Percentiles rank a stretch among this genome's conserved stretches.
Evolutionary conservation across 2,329 filamentous ascomycete species (phyloP).

Genomic region (Aspergillus glaucus): DNA sequence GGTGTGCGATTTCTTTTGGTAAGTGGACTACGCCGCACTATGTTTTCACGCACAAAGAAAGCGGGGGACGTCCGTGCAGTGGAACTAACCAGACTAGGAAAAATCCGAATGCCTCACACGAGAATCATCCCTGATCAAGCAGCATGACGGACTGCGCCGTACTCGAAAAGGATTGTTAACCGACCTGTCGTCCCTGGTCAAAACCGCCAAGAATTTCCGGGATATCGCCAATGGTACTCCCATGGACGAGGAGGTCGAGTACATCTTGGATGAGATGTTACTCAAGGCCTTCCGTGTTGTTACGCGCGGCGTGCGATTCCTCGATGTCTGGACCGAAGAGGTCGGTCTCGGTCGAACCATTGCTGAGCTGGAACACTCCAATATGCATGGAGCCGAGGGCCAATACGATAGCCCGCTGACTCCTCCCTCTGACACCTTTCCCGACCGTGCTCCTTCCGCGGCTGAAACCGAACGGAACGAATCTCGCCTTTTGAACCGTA

Average conservation of each 20-base stretch:
- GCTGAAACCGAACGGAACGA: constrained; percentile 24
- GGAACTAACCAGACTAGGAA: constrained; percentile 53
- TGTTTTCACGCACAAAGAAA: neutral
- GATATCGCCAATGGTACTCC: constrained; percentile 56
- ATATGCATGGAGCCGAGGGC: constrained; percentile 7
- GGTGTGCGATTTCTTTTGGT: constrained; percentile 86
- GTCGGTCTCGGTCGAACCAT: constrained; percentile 40
- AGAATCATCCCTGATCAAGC: constrained; percentile 68
- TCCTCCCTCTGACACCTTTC: constrained; percentile 35
- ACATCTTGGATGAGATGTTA: constrained; percentile 82
- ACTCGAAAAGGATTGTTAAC: constrained; percentile 82
- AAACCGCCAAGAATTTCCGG: constrained; percentile 78
- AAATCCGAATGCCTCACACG: constrained; percentile 79
- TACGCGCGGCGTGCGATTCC: constrained; percentile 80
- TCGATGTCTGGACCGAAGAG: constrained; percentile 70
- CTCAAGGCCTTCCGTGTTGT: constrained; percentile 90
- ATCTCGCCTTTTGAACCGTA: constrained; percentile 27
- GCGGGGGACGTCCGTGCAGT: too few relatives aligned
- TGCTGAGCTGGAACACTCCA: constrained; percentile 29
- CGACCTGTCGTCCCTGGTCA: constrained; percentile 83
- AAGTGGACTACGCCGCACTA: constrained; percentile 35
- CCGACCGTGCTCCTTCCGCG: constrained; percentile 18
- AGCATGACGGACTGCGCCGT: constrained; percentile 68
- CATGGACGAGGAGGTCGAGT: constrained; percentile 35
- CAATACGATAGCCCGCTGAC: constrained; percentile 30